These are phyloP conservation scores for Cladosporium sp. DNA, from an alignment of 2,329 filamentous ascomycete genomes.

Conservation along the genomic window DNA sequence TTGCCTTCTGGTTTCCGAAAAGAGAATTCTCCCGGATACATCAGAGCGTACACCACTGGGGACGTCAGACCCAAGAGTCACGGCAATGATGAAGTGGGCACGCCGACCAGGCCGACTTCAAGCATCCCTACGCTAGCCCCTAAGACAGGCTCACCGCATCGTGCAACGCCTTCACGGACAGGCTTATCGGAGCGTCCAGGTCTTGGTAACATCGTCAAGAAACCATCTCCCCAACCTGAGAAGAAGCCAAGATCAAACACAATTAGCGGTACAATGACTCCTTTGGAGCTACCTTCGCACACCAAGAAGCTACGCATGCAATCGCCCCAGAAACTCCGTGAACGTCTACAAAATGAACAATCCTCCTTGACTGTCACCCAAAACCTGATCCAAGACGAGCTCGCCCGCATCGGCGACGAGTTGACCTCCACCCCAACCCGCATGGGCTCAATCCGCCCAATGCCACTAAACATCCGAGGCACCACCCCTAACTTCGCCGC, in stretches of 20 bases:
- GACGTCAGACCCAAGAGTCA: slow-evolving; percentile 25
- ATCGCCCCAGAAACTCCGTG: slow-evolving; percentile 65
- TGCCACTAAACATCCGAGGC: slow-evolving; percentile 21
- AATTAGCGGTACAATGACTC: slow-evolving; percentile 21
- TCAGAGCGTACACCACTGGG: slow-evolving; percentile 18
- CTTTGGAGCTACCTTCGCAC: slow-evolving; percentile 13
- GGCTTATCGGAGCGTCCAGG: slow-evolving; percentile 49
- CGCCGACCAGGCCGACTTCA: slow-evolving; percentile 30
- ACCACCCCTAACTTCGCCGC: slow-evolving; percentile 26
- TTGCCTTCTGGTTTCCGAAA: slow-evolving; percentile 37
- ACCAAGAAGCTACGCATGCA: slow-evolving; percentile 64
- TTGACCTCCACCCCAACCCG: slow-evolving; percentile 49
- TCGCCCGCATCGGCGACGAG: slow-evolving; percentile 76
- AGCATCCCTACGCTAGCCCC: slow-evolving; percentile 46
- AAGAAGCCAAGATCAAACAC: slow-evolving; percentile 23
- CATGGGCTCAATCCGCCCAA: slow-evolving; percentile 13
- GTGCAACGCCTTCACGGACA: slow-evolving; percentile 42
- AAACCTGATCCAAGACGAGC: slow-evolving; percentile 65
- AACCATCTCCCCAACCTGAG: slow-evolving; percentile 50
- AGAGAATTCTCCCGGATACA: slow-evolving; percentile 38
- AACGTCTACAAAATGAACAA: slow-evolving; percentile 80
- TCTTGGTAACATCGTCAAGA: slow-evolving; percentile 55
- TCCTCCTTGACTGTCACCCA: slow-evolving; percentile 68
- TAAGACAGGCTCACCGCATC: slow-evolving; percentile 26
- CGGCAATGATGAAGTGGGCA: slow-evolving; percentile 17